Percentiles rank a stretch among this genome's conserved stretches.
Conservation (phyloP, 1,284 basidiomycete species). For the Tylopilus orsonianus region DNA sequence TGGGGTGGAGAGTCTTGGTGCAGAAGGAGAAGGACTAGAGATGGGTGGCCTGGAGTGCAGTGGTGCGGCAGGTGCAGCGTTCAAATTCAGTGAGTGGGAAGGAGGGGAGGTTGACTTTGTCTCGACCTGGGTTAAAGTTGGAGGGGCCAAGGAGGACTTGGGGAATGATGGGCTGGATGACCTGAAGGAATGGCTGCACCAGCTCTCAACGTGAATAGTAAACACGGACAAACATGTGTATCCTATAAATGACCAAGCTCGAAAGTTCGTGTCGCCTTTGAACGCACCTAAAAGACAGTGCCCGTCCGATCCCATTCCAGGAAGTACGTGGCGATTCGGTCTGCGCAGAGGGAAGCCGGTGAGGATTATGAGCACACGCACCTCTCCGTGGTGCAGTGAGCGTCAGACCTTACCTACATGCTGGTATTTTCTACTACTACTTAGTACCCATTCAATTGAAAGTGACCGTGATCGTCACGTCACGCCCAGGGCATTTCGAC, state of each 20-base stretch:
- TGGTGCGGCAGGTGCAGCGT: slow-evolving; percentile 45
- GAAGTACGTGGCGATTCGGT: slow-evolving; percentile 70
- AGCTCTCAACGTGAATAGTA: slow-evolving; percentile 38
- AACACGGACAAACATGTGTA: slow-evolving; percentile 29
- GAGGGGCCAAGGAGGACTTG: slow-evolving; percentile 28
- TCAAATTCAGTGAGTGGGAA: slow-evolving; percentile 77
- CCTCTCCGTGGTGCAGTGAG: slow-evolving; percentile 56
- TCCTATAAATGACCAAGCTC: slow-evolving; percentile 7
- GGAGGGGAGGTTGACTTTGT: slow-evolving; percentile 70
- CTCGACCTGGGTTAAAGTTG: slow-evolving; percentile 55
- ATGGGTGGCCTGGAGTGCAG: slow-evolving; percentile 65
- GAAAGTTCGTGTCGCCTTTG: slow-evolving; percentile 7
- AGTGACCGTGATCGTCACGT: slow-evolving; percentile 26
- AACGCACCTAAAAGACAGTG: slow-evolving; percentile 78
- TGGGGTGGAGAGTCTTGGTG: slow-evolving; percentile 69
- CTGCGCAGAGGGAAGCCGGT: slow-evolving; percentile 61
- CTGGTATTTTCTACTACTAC: neutral
- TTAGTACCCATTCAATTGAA: no score
- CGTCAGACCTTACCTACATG: slow-evolving; percentile 77
- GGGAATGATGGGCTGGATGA: slow-evolving; percentile 42
- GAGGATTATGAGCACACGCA: slow-evolving; percentile 63
- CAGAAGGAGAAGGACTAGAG: slow-evolving; percentile 55
- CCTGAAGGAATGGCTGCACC: slow-evolving; percentile 52
- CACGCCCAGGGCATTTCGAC: slow-evolving; percentile 9
- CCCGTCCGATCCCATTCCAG: slow-evolving; percentile 52